Evolutionary conservation across 768 basidiomycete genomes (phyloP), one percentile per base, ranked within the genome.

Genomic region (Boletus edulis): DNA sequence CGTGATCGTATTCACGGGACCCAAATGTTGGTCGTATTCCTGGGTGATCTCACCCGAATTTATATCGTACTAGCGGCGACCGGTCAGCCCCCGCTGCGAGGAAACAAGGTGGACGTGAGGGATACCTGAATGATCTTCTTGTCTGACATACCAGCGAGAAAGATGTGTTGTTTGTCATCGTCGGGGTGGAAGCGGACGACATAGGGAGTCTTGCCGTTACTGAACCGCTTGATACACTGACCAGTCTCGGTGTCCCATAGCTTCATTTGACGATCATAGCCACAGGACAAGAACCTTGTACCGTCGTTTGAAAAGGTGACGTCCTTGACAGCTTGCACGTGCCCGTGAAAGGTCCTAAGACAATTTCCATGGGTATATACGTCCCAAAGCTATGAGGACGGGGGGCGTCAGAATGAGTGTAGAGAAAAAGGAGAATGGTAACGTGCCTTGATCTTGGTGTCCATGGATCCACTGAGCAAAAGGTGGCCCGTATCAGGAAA

Each of bases 241-340:
- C 94, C 96, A 0, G 97, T 98, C 75, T 99, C 97, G 18, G 97
- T 98, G 65, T 99, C 96, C 97, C 97, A 99, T 13, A 98, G 79
- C 73, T 99, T 99, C 86, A 98, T 94, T 69, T 94, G 89, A 48
- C 94, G 89, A 72, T 99, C 97, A 65, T 97, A 98, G 48, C 84
- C 87, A 61, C 95, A 96, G 15, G 91, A 94, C 46, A 99, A 70
- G 77, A 99, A 98, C 59, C 79, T 81, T 35, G 80, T 81, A 2
- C 97, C 97, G 59, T 93, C 90, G 67, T 97, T 98, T 49, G 94
- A 94, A 72, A 99, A 99, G 10, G 86, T 86, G 57, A 99, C 81
- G 60, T 99, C 97, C 72, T 97, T 97, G 60, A 99, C 94, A 27
- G 95, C 94, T 66, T 97, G 94, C 48, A 86, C 84, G 70, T 99